A percentile compares a stretch with the other conserved stretches of the same genome.
These are phyloP conservation scores for Iris macrosiphon DNA, from an alignment of 106 monocot genomes.

Conservation along the genomic window DNA sequence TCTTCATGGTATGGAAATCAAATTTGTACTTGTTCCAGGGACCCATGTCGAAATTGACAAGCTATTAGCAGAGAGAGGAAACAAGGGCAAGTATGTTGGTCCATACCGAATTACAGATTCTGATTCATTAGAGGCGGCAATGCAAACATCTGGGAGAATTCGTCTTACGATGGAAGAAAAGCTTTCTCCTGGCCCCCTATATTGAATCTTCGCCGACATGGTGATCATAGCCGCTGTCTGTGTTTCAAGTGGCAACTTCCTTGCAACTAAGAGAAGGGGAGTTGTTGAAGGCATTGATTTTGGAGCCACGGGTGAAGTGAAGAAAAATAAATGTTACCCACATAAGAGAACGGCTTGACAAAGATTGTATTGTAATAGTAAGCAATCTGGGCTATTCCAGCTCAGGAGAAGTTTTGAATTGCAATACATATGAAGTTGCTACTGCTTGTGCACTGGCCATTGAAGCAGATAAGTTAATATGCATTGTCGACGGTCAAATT, in stretches of 20 bases:
- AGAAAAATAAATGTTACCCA: slow-evolving; percentile 77
- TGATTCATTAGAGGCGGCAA: slow-evolving; percentile 73
- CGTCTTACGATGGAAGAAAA: slow-evolving; percentile 80
- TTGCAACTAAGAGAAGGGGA: slow-evolving; percentile 98
- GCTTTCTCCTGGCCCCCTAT: slow-evolving; percentile 90
- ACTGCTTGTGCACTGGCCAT: slow-evolving; percentile 89
- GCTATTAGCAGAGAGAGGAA: slow-evolving; percentile 54
- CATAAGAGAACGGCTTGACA: slow-evolving; percentile 71
- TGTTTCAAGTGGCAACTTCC: slow-evolving; percentile 86
- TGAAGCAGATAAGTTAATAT: slow-evolving; percentile 88
- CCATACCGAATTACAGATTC: slow-evolving; percentile 74
- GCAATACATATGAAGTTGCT: slow-evolving; percentile 96
- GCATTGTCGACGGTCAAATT: slow-evolving; percentile 83
- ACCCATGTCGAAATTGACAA: slow-evolving; percentile 59
- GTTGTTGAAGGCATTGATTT: slow-evolving; percentile 90
- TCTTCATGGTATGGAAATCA: slow-evolving; percentile 68
- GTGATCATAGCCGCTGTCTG: slow-evolving; percentile 79
- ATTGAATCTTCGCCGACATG: slow-evolving; percentile 76
- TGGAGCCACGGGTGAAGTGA: slow-evolving; percentile 93
- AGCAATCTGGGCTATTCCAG: slow-evolving; percentile 97
- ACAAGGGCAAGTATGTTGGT: slow-evolving; percentile 59
- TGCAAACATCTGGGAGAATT: slow-evolving; percentile 79
- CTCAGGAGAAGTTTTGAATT: slow-evolving; percentile 84
- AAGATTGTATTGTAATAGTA: slow-evolving; percentile 74
- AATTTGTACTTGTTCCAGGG: slow-evolving; percentile 60